Percentiles rank a stretch among this genome's conserved stretches.
phyloP scores from a whole-genome alignment of 352 stramenopile species.

The Sclerospora graminicola region DNA sequence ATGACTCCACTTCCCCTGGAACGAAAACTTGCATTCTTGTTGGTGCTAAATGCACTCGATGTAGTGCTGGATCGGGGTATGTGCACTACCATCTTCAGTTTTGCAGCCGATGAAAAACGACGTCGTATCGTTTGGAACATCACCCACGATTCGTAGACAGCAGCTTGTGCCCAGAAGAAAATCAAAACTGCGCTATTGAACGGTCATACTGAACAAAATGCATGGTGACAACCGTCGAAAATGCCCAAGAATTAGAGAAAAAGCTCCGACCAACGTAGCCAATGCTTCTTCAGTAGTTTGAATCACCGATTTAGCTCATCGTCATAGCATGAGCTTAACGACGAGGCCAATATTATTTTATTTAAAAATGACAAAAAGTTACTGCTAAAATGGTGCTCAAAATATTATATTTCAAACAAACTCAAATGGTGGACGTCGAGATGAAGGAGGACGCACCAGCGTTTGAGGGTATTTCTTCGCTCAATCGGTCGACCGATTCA shows the following conservation, averaged over 20 bases:
- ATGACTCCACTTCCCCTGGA: slow-evolving; percentile 6
- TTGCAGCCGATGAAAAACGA: slow-evolving; percentile 16
- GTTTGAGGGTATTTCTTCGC: slow-evolving; percentile 79
- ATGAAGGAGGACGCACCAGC: slow-evolving; percentile 53
- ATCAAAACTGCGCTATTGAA: too few species aligned
- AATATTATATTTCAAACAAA: too few species aligned
- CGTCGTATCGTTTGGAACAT: slow-evolving; percentile 20
- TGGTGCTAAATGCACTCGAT: slow-evolving; percentile 9
- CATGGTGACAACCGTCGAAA: too few species aligned
- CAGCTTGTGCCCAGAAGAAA: too few species aligned
- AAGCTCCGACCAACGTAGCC: too few species aligned
- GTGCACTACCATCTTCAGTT: slow-evolving; percentile 14
- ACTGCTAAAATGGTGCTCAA: too few species aligned
- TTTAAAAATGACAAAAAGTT: too few species aligned
- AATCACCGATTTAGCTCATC: too few species aligned
- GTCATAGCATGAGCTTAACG: too few species aligned
- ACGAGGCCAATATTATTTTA: too few species aligned
- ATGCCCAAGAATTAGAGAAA: neutral
- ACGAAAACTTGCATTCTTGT: slow-evolving; percentile 14
- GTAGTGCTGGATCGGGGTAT: slow-evolving; percentile 21
- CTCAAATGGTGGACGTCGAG: slow-evolving; percentile 41
- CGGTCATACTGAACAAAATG: too few species aligned
- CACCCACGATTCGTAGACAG: slow-evolving; percentile 1
- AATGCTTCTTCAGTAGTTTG: too few species aligned
- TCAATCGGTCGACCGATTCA: slow-evolving; percentile 71